Percentiles rank a stretch among this genome's conserved stretches.
Evolutionary conservation across 2,329 filamentous ascomycete genomes (phyloP).

Genomic region (Clonostachys byssicola): DNA sequence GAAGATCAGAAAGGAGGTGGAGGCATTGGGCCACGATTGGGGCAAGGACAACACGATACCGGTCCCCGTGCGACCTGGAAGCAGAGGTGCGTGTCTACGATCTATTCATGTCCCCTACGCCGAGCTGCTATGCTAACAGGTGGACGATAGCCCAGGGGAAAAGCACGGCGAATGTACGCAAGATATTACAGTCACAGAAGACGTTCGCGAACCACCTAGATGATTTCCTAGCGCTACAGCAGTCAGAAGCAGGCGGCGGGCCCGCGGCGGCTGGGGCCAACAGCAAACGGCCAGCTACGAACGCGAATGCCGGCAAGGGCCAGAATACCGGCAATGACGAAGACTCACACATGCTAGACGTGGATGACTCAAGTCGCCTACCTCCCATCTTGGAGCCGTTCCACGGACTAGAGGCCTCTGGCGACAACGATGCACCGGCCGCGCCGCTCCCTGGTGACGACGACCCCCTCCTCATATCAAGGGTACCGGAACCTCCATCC

Average conservation of each 20-base stretch:
- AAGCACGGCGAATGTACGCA: conserved; percentile 66
- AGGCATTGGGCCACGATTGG: conserved; percentile 78
- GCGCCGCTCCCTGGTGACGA: conserved; percentile 40
- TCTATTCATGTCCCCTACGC: neutral
- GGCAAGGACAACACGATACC: conserved; percentile 68
- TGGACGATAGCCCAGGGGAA: conserved; percentile 38
- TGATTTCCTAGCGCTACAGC: conserved; percentile 66
- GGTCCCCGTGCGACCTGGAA: conserved; percentile 51
- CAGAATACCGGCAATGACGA: conserved; percentile 14
- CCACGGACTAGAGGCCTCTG: conserved; percentile 1
- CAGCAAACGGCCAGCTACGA: conserved; percentile 17
- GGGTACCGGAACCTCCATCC: conserved; percentile 53
- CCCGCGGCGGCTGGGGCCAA: conserved; percentile 20
- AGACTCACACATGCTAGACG: conserved; percentile 19
- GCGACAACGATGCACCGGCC: conserved; percentile 19
- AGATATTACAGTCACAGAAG: conserved; percentile 76
- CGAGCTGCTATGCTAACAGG: neutral
- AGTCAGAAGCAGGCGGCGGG: conserved; percentile 29
- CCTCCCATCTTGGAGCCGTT: neutral
- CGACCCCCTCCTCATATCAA: conserved; percentile 54
- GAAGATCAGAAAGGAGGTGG: conserved; percentile 76
- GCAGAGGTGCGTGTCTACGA: conserved; percentile 21
- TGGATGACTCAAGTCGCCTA: too few relatives aligned
- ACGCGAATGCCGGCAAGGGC: conserved; percentile 7
- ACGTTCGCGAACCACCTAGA: conserved; percentile 80